Base-by-base conservation (phyloP, 2,329 filamentous ascomycete genomes). In the Phialocephala sp. region DNA sequence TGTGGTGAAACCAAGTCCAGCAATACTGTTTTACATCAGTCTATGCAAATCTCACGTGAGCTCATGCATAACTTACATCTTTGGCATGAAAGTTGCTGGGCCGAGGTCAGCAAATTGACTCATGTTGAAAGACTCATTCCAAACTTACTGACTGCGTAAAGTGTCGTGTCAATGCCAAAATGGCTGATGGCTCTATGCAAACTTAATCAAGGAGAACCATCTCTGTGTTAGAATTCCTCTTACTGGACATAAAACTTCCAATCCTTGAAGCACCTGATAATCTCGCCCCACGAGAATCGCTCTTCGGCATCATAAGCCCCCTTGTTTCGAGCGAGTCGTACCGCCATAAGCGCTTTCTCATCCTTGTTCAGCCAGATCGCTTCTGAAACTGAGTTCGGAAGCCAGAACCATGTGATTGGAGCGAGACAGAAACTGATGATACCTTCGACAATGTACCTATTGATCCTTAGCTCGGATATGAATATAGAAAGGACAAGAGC, bases 191-290 rank as follows among this genome's bases (percentile, higher is more conserved):
- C 55, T 20, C 59, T 60, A 18, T 18, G 9, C 9, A 54, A 9
- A 8, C 2, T 32, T 32, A 32, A 6, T 32, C 27, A 32, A 32
- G 27, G 27, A 32, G 27, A 32, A 32, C 27, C 3, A 32, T 6
- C 27, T 32, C 3, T 6, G 6, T 32, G 27, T 32, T 32, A 32
- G 6, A 6, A 6, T 32, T 5, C 27, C 8, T 27, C 59, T 39
- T 32, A 60, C 61, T 58, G 54, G 5, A 58, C 22, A 20, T 63
- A 63, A n/a, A 59, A 27, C 35, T 58, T 63, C 61, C 61, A 63
- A 57, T 63, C 61, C 14, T 59, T 59, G 2, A 63, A 50, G 15
- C 41, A 57, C 12, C 54, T 39, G 2, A 47, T 15, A 43, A 63
- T 58, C 36, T 63, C 54, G 9, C 41, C 54, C 61, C 61, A 63